Evolutionary conservation across 768 basidiomycete genomes (phyloP).

Genomic region (Suillus plorans): DNA sequence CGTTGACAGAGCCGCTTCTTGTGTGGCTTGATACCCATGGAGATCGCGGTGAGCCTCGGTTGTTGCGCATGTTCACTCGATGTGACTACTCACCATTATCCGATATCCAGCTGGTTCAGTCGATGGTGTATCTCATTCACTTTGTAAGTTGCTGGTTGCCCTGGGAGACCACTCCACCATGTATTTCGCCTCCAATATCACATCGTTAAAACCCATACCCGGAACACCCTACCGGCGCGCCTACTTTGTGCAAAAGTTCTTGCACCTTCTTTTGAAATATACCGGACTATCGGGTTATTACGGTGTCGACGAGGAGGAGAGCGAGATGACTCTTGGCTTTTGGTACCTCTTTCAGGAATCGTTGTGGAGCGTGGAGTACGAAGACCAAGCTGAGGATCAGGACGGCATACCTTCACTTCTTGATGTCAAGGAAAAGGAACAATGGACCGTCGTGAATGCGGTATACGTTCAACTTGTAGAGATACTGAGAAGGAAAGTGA

Average conservation of each 20-base stretch:
- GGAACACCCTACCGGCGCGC: constrained; percentile 40
- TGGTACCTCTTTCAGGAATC: constrained; percentile 93
- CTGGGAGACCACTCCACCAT: constrained; percentile 84
- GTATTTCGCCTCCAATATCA: constrained; percentile 72
- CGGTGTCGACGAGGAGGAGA: constrained; percentile 84
- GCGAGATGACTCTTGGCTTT: constrained; percentile 83
- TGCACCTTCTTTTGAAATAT: constrained; percentile 69
- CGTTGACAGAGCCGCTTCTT: constrained; percentile 85
- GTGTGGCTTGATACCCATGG: constrained; percentile 69
- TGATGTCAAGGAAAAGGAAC: constrained; percentile 35
- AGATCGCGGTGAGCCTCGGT: constrained; percentile 27
- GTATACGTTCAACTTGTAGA: constrained; percentile 80
- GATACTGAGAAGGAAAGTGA: constrained; percentile 69
- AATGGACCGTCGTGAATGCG: constrained; percentile 59
- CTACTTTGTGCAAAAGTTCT: constrained; percentile 65
- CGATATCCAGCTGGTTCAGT: constrained; percentile 27
- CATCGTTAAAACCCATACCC: constrained; percentile 40
- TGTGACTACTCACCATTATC: constrained; percentile 28
- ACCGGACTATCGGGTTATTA: constrained; percentile 76
- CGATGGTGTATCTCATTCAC: constrained; percentile 60
- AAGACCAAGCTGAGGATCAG: constrained; percentile 33
- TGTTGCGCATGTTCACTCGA: constrained; percentile 39
- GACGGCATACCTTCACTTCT: constrained; percentile 16
- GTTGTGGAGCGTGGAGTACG: constrained; percentile 67
- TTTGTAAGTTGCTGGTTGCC: constrained; percentile 80